These are phyloP conservation scores for Zasmidium angulare DNA, from an alignment of 2,329 filamentous ascomycete genomes.

Conservation along the genomic window DNA sequence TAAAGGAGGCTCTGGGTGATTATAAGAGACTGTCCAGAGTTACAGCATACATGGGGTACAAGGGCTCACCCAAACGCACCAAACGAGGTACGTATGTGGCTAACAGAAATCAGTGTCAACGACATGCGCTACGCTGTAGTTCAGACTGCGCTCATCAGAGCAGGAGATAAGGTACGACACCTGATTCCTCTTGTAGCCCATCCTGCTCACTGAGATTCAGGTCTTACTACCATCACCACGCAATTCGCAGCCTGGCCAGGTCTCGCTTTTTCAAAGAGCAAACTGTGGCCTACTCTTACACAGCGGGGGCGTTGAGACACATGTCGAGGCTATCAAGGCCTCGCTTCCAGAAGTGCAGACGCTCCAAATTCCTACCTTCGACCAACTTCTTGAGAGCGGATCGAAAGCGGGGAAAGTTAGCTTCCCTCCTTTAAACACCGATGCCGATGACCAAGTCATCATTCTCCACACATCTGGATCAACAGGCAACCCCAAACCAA, in stretches of 20 bases:
- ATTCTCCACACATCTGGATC: constrained; percentile 24
- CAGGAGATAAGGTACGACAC: constrained; percentile 24
- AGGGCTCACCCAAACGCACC: neutral
- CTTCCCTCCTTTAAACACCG: constrained; percentile 7
- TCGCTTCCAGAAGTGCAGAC: constrained; percentile 19
- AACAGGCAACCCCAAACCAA: constrained; percentile 23
- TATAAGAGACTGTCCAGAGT: constrained; percentile 21
- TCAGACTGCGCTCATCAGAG: constrained; percentile 24
- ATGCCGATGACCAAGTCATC: constrained; percentile 13
- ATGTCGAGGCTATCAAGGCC: constrained; percentile 20
- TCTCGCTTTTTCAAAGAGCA: constrained; percentile 18
- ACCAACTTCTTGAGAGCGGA: constrained; percentile 15
- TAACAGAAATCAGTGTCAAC: constrained; percentile 9
- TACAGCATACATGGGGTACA: constrained; percentile 25
- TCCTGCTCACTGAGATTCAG: neutral
- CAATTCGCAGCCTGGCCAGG: constrained; percentile 19
- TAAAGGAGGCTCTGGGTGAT: constrained; percentile 22
- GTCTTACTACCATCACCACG: constrained; percentile 16
- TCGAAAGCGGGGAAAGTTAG: neutral
- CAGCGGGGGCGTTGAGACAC: constrained; percentile 17
- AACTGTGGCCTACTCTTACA: constrained; percentile 18
- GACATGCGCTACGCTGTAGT: constrained; percentile 25
- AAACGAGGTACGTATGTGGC: neutral
- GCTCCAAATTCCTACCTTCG: constrained; percentile 15
- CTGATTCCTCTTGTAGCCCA: too few species aligned